Percentiles rank a stretch among this genome's conserved stretches.
phyloP scores from a whole-genome alignment of 2,329 filamentous ascomycete genomes.

The Venturiaceae sp. region DNA sequence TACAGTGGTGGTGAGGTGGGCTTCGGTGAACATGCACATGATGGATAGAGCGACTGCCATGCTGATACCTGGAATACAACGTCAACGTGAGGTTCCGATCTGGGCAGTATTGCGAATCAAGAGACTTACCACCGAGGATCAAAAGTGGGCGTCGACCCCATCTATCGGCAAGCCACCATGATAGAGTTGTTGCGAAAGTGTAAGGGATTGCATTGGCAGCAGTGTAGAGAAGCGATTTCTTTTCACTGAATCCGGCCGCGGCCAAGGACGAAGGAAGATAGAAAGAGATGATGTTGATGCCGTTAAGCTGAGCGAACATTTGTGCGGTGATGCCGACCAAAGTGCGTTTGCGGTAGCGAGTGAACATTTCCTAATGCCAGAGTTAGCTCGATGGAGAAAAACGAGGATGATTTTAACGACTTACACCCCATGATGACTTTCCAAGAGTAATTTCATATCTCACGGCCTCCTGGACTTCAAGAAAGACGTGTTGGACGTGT shows the following conservation, averaged over 20 bases:
- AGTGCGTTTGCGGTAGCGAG: conserved; percentile 31
- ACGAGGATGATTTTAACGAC: conserved; percentile 1
- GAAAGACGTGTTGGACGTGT: conserved; percentile 18
- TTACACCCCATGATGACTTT: conserved; percentile 22
- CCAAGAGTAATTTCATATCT: conserved; percentile 25
- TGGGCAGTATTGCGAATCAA: neutral
- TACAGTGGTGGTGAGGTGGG: conserved; percentile 16
- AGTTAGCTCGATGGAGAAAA: conserved; percentile 1
- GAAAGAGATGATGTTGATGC: conserved; percentile 34
- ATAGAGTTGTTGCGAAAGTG: conserved; percentile 27
- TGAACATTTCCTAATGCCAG: conserved; percentile 29
- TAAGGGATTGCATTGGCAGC: conserved; percentile 31
- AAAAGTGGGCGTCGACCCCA: conserved; percentile 31
- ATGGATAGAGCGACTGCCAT: conserved; percentile 26
- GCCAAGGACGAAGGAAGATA: conserved; percentile 22
- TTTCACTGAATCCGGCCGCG: conserved; percentile 25
- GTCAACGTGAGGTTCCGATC: neutral
- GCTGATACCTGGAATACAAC: conserved; percentile 13
- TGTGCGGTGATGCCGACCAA: conserved; percentile 30
- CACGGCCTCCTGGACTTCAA: conserved; percentile 21
- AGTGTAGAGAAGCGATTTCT: conserved; percentile 29
- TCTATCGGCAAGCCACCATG: conserved; percentile 30
- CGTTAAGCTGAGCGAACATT: conserved; percentile 32
- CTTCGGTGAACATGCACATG: conserved; percentile 29
- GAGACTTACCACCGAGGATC: conserved; percentile 16